Conservation (phyloP, 139 green algal species). For the Spirogloea muscicola region DNA sequence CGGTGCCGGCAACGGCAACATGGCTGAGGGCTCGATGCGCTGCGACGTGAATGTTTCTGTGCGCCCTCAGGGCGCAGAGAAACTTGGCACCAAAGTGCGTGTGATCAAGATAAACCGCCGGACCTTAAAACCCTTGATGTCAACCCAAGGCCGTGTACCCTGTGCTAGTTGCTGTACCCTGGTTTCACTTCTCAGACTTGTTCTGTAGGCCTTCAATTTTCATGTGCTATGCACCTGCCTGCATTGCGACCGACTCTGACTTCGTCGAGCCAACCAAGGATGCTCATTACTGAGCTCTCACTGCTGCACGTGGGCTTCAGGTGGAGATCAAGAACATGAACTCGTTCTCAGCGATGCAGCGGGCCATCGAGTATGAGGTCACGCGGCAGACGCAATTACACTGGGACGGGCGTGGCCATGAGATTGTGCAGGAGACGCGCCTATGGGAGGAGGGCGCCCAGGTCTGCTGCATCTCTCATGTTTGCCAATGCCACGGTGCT, state of each 20-base stretch:
- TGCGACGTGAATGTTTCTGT: conserved; percentile 90
- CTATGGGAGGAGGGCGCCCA: conserved; percentile 80
- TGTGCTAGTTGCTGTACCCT: no score
- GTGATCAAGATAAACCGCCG: neutral
- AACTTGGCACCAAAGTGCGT: conserved; percentile 89
- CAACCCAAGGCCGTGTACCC: no score
- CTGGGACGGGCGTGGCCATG: conserved; percentile 54
- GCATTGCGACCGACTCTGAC: no score
- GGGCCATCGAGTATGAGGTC: conserved; percentile 91
- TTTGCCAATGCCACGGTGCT: no score
- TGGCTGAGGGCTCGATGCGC: conserved; percentile 74
- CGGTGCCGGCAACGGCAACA: conserved; percentile 84
- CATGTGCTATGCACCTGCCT: no score
- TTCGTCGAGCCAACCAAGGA: no score
- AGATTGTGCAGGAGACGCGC: conserved; percentile 91
- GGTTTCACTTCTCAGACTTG: no score
- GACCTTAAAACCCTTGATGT: no score
- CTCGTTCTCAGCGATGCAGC: conserved; percentile 90
- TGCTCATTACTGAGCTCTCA: no score
- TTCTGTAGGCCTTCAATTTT: no score
- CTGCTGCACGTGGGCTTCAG: no score
- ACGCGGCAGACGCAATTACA: conserved; percentile 71
- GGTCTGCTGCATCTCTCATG: no score
- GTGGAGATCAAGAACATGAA: conserved; percentile 99
- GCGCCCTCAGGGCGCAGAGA: conserved; percentile 30